Evolutionary conservation across 345 rosid species (phyloP), one percentile per base, ranked within the genome.

Genomic region (Bruguiera gymnorhiza): DNA sequence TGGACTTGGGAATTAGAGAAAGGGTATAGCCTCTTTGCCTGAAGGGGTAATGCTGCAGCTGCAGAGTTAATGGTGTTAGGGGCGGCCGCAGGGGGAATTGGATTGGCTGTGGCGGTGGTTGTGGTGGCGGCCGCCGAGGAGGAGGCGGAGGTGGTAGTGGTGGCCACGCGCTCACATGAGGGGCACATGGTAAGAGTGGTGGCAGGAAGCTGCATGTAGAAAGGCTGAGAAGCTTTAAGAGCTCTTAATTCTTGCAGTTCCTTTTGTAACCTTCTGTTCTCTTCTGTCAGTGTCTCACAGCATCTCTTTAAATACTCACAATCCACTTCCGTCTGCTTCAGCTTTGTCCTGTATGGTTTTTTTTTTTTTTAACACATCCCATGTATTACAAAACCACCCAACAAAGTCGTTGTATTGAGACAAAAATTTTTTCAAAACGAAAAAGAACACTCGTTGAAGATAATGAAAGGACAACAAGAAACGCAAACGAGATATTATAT

Each of bases 161-260:
- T 81, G 74, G 91, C 88, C 10, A 91, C 93, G 59, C 97, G 94
- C 83, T 90, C 97, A 62, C 99, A 95, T 15, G 99, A 95, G 54
- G 99, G 99, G 71, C 99, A 95, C 97, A 95, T 95, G 60, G 99
- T 95, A 81, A 95, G 99, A 70, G 99, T 95, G 43, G 99, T 95
- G 68, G 99, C 97, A 13, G 99, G 99, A 15, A 88, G 92, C 73
- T 95, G 99, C 97, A 81, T 90, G 91, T 84, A 88, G 82, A 88
- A 95, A 13, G 97, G 94, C 55, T 86, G 86, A 5, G 91, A 85
- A 58, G 96, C 75, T 79, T 90, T 92, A 76, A 95, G 81, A 36
- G 97, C 89, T 75, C 99, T 86, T 65, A 95, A 67, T 59, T 89
- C 96, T 66, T 79, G 89, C 74, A 94, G 83, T 61, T 94, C 98